Conservation (phyloP, 768 basidiomycete genomes). For the Hypholoma fasciculare region DNA sequence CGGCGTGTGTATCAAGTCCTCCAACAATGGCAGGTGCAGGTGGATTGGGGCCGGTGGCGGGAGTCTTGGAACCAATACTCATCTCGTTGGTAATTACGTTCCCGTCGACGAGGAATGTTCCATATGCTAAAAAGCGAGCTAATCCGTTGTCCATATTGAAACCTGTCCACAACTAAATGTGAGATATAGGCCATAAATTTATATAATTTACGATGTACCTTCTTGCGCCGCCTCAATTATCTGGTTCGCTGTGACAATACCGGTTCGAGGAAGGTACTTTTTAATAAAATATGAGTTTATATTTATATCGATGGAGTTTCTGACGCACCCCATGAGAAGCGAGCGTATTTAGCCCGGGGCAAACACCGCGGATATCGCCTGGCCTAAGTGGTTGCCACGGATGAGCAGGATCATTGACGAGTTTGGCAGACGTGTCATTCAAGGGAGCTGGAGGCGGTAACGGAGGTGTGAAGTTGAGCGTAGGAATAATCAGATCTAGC, state of each 20-base stretch:
- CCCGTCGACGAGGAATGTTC: not conserved
- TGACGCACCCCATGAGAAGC: not conserved
- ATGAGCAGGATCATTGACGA: not conserved
- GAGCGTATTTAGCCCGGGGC: not conserved
- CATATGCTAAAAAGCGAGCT: not conserved
- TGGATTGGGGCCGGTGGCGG: not conserved
- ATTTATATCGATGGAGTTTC: no score
- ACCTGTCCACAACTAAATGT: not conserved
- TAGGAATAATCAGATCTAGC: constrained; percentile 12
- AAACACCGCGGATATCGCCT: not conserved
- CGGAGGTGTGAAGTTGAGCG: constrained; percentile 7
- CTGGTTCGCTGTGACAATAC: not conserved
- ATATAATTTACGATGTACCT: not conserved
- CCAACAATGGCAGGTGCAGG: not conserved
- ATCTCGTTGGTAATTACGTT: not conserved
- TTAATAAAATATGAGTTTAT: not conserved
- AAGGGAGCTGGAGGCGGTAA: not conserved
- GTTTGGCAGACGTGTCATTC: not conserved
- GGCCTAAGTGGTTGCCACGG: not conserved
- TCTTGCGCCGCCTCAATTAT: not conserved
- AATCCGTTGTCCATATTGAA: not conserved
- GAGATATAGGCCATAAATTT: not conserved
- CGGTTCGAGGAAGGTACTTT: not conserved
- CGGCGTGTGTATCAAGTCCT: not conserved
- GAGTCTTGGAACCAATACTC: not conserved